A percentile compares a stretch with the other conserved stretches of the same genome.
phyloP scores from a whole-genome alignment of 2,329 filamentous ascomycete genomes.

The Cadophora malorum region DNA sequence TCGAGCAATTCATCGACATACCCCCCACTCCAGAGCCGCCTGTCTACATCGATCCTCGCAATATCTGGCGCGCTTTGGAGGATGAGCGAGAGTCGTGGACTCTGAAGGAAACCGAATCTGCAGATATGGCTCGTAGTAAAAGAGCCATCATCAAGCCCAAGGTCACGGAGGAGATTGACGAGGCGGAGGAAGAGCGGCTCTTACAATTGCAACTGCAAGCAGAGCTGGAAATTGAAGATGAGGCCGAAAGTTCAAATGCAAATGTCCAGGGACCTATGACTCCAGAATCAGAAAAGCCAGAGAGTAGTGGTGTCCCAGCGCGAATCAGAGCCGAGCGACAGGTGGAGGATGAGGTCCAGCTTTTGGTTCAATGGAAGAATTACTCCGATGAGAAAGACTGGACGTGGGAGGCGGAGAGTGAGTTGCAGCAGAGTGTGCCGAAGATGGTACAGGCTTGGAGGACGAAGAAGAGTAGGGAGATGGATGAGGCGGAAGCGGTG shows the following conservation, averaged over 20 bases:
- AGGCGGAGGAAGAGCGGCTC: slow-evolving; percentile 9
- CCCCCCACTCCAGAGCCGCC: neutral
- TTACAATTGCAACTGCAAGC: slow-evolving; percentile 6
- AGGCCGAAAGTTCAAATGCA: neutral
- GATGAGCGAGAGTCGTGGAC: neutral
- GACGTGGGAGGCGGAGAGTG: slow-evolving; percentile 32
- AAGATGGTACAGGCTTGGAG: slow-evolving; percentile 30
- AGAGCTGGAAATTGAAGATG: neutral
- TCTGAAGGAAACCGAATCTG: neutral
- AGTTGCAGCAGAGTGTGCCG: slow-evolving; percentile 25
- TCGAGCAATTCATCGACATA: slow-evolving; percentile 1
- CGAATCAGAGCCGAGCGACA: slow-evolving; percentile 28
- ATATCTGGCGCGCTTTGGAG: neutral
- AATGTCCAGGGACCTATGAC: neutral
- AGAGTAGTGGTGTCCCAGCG: slow-evolving; percentile 15
- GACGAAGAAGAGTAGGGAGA: slow-evolving; percentile 4
- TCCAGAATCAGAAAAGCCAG: slow-evolving; percentile 5
- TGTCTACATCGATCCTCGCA: neutral
- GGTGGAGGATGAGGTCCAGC: slow-evolving; percentile 23
- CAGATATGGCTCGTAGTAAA: slow-evolving; percentile 5
- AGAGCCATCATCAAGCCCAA: neutral
- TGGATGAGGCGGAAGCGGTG: neutral
- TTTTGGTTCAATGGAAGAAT: slow-evolving; percentile 34
- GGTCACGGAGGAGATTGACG: neutral
- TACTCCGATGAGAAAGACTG: slow-evolving; percentile 33